Evolutionary conservation across 78 protist species (phyloP).

Genomic region (slime mould (Dictyostelium discoideum)): DNA sequence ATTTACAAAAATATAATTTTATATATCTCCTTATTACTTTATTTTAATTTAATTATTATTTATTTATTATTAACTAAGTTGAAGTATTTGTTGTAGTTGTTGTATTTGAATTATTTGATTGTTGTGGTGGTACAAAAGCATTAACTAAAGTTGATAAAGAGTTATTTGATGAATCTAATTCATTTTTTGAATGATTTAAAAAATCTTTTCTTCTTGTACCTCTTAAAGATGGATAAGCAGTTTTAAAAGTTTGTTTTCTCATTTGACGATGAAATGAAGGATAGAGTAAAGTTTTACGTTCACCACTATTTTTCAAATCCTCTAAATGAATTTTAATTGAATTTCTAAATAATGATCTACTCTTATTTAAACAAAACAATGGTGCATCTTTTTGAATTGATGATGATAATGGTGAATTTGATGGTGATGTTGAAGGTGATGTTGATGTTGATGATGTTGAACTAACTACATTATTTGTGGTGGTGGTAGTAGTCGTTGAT

Average conservation of each 20-base stretch:
- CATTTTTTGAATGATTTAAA: conserved; percentile 13
- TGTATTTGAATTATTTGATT: not conserved
- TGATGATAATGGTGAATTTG: not conserved
- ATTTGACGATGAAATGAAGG: conserved; percentile 75
- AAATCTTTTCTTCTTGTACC: conserved; percentile 15
- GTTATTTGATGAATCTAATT: not conserved
- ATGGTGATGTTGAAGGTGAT: not conserved
- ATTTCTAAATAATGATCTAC: conserved; percentile 4
- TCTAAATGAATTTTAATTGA: conserved; percentile 30
- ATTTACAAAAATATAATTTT: too few species aligned
- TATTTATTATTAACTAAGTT: too few species aligned
- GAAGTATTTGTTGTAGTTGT: too few species aligned
- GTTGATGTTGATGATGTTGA: not conserved
- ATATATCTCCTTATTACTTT: too few species aligned
- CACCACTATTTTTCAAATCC: conserved; percentile 24
- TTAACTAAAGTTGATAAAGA: not conserved
- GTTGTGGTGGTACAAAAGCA: conserved; percentile 1
- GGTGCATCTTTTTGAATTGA: not conserved
- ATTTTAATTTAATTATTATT: too few species aligned
- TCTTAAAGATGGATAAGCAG: conserved; percentile 18
- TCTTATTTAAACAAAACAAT: not conserved
- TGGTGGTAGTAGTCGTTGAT: not conserved
- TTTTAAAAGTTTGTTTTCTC: conserved; percentile 21
- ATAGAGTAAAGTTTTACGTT: not conserved
- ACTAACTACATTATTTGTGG: not conserved